A percentile compares a stretch with the other conserved stretches of the same genome.
Conservation (phyloP, 352 stramenopile genomes). For the Thalassiosira hispida region DNA sequence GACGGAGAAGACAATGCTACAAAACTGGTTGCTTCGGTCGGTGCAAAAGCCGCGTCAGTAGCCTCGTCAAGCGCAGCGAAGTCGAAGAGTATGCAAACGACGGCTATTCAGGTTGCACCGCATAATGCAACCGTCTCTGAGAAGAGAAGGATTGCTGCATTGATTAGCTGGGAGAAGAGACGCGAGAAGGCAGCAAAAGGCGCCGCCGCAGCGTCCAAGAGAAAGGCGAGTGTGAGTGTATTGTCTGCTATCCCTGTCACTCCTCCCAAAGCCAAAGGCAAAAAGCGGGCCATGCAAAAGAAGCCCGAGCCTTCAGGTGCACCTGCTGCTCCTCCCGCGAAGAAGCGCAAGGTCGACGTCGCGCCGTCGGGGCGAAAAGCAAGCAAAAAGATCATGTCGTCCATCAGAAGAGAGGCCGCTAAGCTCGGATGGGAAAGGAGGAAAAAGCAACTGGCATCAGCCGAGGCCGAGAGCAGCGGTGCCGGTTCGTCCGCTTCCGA, state of each 20-base stretch:
- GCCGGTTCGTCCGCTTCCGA: neutral
- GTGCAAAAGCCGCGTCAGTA: conserved; percentile 11
- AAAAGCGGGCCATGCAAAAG: conserved; percentile 7
- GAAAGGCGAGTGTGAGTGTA: neutral
- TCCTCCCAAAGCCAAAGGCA: neutral
- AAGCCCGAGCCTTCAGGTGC: neutral
- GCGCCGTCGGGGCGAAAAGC: neutral
- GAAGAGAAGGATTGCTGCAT: conserved; percentile 46
- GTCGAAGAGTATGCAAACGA: neutral
- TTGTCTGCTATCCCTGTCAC: conserved; percentile 6
- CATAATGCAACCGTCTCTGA: conserved; percentile 28
- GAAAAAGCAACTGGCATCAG: conserved; percentile 2
- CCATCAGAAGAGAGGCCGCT: conserved; percentile 11
- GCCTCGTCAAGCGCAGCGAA: neutral
- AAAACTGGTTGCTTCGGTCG: conserved; percentile 5
- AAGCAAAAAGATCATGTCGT: neutral
- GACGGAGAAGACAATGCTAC: neutral
- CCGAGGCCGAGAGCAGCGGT: neutral
- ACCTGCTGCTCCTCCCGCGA: conserved; percentile 9
- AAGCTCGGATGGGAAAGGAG: conserved; percentile 30
- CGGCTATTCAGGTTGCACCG: conserved; percentile 6
- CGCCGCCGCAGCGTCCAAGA: neutral
- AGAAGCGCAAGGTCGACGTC: neutral
- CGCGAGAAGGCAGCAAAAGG: conserved; percentile 17
- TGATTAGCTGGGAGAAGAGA: conserved; percentile 43